Conservation (phyloP, 345 rosid genomes). For the Barbarea vulgaris region DNA sequence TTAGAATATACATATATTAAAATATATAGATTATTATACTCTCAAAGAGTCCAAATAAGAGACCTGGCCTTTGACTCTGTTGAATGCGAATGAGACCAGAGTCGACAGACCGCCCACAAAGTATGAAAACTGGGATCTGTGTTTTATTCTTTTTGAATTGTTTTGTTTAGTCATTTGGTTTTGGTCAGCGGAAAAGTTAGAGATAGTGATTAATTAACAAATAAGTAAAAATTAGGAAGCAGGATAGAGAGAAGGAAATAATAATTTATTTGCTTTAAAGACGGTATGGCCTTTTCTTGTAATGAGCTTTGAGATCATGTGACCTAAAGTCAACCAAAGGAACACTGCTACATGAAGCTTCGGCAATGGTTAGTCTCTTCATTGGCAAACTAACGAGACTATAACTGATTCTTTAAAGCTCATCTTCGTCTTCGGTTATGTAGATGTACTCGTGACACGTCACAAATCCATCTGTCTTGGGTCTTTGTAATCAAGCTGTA, state of each 20-base stretch:
- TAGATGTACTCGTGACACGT: background rate
- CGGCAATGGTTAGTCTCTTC: background rate
- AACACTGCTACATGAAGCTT: background rate
- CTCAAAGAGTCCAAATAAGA: conserved; percentile 21
- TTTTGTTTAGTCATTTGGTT: conserved; percentile 10
- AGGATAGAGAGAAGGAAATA: background rate
- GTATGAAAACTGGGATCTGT: conserved; percentile 29
- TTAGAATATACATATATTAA: background rate
- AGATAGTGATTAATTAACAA: background rate
- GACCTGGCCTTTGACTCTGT: conserved; percentile 35
- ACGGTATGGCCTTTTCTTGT: background rate
- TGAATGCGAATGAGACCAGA: conserved; percentile 7
- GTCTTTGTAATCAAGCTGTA: background rate
- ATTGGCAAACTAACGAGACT: background rate
- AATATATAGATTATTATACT: conserved; percentile 4
- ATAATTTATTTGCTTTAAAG: background rate
- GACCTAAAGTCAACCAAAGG: background rate
- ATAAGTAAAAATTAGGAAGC: background rate
- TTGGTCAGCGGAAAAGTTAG: conserved; percentile 11
- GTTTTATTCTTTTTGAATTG: conserved; percentile 18
- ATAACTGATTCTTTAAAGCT: background rate
- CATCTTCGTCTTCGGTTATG: background rate
- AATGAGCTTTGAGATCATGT: background rate
- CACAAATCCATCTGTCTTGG: background rate
- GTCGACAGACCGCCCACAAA: conserved; percentile 36